Percentiles rank a stretch among this genome's conserved stretches.
Evolutionary conservation across 1,139 yeast genomes (phyloP).

Genomic region (Eremothecium coryli): DNA sequence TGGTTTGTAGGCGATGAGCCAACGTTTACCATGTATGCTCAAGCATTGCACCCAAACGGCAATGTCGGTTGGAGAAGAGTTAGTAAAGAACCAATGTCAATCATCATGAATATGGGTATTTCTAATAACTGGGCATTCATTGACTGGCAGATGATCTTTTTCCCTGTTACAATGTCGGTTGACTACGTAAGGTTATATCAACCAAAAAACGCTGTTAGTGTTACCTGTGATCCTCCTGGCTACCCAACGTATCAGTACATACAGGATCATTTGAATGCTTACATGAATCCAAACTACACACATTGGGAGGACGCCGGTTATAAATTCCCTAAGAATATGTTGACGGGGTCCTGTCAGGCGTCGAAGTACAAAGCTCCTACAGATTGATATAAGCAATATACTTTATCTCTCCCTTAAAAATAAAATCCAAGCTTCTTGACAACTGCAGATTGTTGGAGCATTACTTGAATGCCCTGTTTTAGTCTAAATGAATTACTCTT

Average conservation of each 20-base stretch:
- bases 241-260: slow-evolving; percentile 73
- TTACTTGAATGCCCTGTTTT: too few relatives aligned
- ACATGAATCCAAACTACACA: slow-evolving; percentile 54
- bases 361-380: slow-evolving; percentile 13
- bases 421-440: too few relatives aligned
- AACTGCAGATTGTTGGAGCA: too few relatives aligned
- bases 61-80: slow-evolving; percentile 67
- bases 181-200: slow-evolving; percentile 79
- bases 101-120: slow-evolving; percentile 68
- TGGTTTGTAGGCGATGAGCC: slow-evolving; percentile 75
- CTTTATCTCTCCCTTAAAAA: too few relatives aligned
- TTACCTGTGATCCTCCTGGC: slow-evolving; percentile 69
- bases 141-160: slow-evolving; percentile 59
- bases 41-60: slow-evolving; percentile 72
- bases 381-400: too few relatives aligned
- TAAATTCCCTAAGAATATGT: slow-evolving; percentile 45
- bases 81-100: slow-evolving; percentile 79
- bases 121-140: slow-evolving; percentile 79
- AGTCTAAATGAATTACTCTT: too few relatives aligned
- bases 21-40: slow-evolving; percentile 51
- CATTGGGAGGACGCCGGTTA: slow-evolving; percentile 63
- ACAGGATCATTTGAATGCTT: slow-evolving; percentile 51
- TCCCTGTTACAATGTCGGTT: slow-evolving; percentile 59
- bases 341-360: slow-evolving; percentile 38
- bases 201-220: slow-evolving; percentile 41